Base-by-base conservation (phyloP, 169 alveolate species). In the Eimeria maxima region DNA sequence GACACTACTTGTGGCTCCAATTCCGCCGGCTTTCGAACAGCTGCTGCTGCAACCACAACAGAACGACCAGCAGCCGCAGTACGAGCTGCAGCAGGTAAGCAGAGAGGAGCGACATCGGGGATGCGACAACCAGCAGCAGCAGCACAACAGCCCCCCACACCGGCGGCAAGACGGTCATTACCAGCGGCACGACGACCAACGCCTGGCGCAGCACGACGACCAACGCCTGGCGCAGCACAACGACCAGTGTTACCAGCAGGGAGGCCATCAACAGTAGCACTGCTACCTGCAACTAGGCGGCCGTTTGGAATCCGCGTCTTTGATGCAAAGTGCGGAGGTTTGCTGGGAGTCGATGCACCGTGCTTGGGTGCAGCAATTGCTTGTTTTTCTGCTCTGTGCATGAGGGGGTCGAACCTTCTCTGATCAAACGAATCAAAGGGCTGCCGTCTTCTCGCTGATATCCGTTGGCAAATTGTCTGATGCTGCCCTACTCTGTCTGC, bases 391-490 rank as follows among this genome's bases (percentile, higher is more conserved):
- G 65, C 93, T 57, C 50, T 38, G 7, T 86, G 78, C 33, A 92
- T 60, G 24, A 78, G 96, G 29, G 96, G 96, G 33, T 92, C 96
- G 38, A 92, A 92, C 42, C 57, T 76, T 63, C 96, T 78, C 55
- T 92, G 96, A 83, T 92, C 33, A 63, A 78, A 92, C 42, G 96
- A 92, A 33, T 92, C 96, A 47, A 92, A 92, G 38, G 81, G 57
- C n/a, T n/a, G 81, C 10, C 89, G 92, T 47, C 67, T 33, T 38
- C 65, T 55, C n/a, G 20, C 45, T 24, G 50, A 50, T 7, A 92
- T 60, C 8, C 44, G 29, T 2, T 53, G 24, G 38, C 96, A 92
- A 44, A 92, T 92, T 22, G 38, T 38, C 71, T 92, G 96, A 60
- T 92, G 96, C 73, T 76, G 76, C 53, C 84, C 96, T 4, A 92